Evolutionary conservation across 2,329 filamentous ascomycete genomes (phyloP), one percentile per base, ranked within the genome.

Genomic region (Pezicula carpinea): DNA sequence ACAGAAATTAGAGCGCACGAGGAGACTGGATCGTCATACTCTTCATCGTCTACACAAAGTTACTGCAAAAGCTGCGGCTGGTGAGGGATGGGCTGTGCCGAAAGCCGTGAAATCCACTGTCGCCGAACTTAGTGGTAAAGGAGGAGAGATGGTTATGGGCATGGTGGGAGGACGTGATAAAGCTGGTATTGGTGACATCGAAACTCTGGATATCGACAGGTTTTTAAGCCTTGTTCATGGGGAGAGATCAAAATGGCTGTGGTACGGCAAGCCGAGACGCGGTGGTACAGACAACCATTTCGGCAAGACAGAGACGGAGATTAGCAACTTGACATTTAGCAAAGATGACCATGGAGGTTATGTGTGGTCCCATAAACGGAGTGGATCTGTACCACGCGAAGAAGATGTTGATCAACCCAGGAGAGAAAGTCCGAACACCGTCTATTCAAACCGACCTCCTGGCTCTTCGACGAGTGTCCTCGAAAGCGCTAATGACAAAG

Each of bases 101-200:
- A 85, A 89, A 60, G 91, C 92, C 15, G 89, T 99, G 59, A 97
- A 97, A 64, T 95, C 89, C 3, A 96, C 92, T 0, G 87, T 97
- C 39, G 90, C 87, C 15, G 93, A 96, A 66, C 81, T 99, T 33
- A 89, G 89, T 56, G 92, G 93, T 13, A 96, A 96, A 64, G 85
- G 92, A 44, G 91, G 91, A 40, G 92, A 96, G 65, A 87, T 96
- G 69, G 85, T 96, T 39, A 89, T 95, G 74, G 91, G 89, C n/a
- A 95, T 95, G 74, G 90, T 96, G 5, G 87, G 84, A 33, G 69
- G 72, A 29, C 83, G 85, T 40, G 90, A 95, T 57, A 95, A 95
- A 66, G 89, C 84, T 47, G 89, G 89, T 3, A 91, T 97, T 54
- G 87, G 88, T 4, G 92, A 96, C 58, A 84, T 96, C 31, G 93